Conservation (phyloP, 305 asterid species). For the Plantago rigida region DNA sequence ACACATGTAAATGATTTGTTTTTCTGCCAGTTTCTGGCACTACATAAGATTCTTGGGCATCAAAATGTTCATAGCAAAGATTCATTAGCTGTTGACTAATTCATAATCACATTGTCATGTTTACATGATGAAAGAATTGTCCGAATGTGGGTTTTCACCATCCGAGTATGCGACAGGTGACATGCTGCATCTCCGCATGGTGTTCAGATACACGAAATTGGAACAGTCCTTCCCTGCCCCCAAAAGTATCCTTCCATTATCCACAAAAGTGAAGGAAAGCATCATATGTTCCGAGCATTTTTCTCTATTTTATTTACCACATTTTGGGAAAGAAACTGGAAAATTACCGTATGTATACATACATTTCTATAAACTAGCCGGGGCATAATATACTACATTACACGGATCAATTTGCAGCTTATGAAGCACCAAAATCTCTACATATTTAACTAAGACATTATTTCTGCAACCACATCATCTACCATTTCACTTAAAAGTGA, state of each 20-base stretch:
- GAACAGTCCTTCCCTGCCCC: too few relatives aligned
- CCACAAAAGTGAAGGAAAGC: too few relatives aligned
- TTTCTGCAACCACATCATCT: constrained; percentile 34
- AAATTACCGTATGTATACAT: background rate
- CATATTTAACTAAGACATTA: constrained; percentile 19
- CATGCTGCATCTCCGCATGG: too few relatives aligned
- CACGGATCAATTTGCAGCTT: background rate
- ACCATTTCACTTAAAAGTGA: constrained; percentile 40
- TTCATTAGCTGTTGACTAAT: background rate
- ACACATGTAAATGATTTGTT: background rate
- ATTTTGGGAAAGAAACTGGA: background rate
- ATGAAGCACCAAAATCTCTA: constrained; percentile 7
- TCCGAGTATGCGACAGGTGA: too few relatives aligned
- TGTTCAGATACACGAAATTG: too few relatives aligned
- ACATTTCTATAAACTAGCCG: background rate
- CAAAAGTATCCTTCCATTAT: too few relatives aligned
- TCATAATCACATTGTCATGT: background rate
- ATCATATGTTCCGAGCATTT: background rate
- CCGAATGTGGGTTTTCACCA: too few relatives aligned
- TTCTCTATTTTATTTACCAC: constrained; percentile 1
- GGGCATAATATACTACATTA: background rate
- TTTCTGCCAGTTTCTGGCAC: background rate
- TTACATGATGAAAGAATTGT: too few relatives aligned
- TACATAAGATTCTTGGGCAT: background rate
- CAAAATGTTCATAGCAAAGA: background rate